These are phyloP conservation scores for Helianthus annuus DNA, from an alignment of 129 eudicot species.

Conservation along the genomic window HanXRQr2.0-SUNRISE NC_035433.2:24905921-24906420, in stretches of 20 bases:
- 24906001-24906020: slow-evolving; percentile 74
- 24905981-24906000: slow-evolving; percentile 82
- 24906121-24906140: neutral
- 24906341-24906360: slow-evolving; percentile 44
- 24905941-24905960: slow-evolving; percentile 96
- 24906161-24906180: slow-evolving; percentile 21
- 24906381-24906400: neutral
- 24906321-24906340: slow-evolving; percentile 35
- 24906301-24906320: slow-evolving; percentile 41
- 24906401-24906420: neutral
- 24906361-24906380: slow-evolving; percentile 36
- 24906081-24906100: slow-evolving; percentile 86
- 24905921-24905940: slow-evolving; percentile 84
- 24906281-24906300: slow-evolving; percentile 36
- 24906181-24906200: slow-evolving; percentile 83
- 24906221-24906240: slow-evolving; percentile 82
- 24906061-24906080: slow-evolving; percentile 84
- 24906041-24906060: slow-evolving; percentile 79
- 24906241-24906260: slow-evolving; percentile 79
- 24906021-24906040: slow-evolving; percentile 69
- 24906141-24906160: neutral
- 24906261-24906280: slow-evolving; percentile 73
- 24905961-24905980: slow-evolving; percentile 95
- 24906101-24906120: slow-evolving; percentile 33
- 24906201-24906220: slow-evolving; percentile 94